Conservation (phyloP, 768 basidiomycete species). For the Mycena venus region DNA sequence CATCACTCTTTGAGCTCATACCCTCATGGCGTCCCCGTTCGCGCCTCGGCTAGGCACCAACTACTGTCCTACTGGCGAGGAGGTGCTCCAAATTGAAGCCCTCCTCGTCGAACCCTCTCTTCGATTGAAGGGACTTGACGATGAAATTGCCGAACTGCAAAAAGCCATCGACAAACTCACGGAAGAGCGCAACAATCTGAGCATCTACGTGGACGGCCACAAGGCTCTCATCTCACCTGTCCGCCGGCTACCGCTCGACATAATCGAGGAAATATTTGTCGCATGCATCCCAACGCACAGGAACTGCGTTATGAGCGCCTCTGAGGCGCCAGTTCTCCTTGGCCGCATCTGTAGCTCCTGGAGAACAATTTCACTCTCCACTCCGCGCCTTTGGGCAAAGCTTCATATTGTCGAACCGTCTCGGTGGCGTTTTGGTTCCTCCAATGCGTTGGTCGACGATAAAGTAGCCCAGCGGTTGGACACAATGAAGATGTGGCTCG, state of each 20-base stretch:
- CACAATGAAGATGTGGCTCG: neutral
- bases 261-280: constrained; percentile 42
- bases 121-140: neutral
- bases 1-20: neutral
- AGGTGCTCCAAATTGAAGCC: neutral
- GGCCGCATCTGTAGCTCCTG: constrained; percentile 41
- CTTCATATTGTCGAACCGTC: constrained; percentile 19
- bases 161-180: neutral
- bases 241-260: constrained; percentile 38
- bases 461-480: constrained; percentile 1
- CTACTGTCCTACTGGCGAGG: constrained; percentile 15
- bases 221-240: neutral
- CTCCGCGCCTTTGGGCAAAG: constrained; percentile 41
- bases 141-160: constrained; percentile 7
- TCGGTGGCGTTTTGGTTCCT: neutral
- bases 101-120: neutral
- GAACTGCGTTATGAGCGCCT: constrained; percentile 31
- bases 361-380: constrained; percentile 39
- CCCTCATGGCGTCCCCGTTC: constrained; percentile 21
- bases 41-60: constrained; percentile 8
- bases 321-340: constrained; percentile 38
- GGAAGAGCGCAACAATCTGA: neutral
- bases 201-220: neutral
- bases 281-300: constrained; percentile 36
- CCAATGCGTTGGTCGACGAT: neutral